These are phyloP conservation scores for Jackrogersella minutella DNA, from an alignment of 495 filamentous ascomycete species.

Conservation along the genomic window DNA sequence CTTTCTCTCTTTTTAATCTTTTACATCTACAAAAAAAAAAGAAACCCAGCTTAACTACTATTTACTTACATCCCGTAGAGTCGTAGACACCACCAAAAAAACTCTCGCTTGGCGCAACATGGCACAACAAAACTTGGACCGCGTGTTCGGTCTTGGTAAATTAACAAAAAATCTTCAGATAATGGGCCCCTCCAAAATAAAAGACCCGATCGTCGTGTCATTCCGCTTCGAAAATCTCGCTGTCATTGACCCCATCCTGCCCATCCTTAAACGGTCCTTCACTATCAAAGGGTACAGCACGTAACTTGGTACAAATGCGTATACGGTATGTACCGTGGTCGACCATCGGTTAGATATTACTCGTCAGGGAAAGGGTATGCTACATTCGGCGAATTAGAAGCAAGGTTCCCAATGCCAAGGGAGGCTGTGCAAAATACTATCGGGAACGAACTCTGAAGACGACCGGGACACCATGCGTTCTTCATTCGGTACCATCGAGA, in stretches of 20 bases:
- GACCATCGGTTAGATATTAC: constrained; percentile 31
- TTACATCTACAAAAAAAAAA: not conserved
- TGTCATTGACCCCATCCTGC: not conserved
- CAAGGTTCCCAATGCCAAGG: constrained; percentile 13
- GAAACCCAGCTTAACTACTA: too few relatives aligned
- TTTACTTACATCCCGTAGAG: too few relatives aligned
- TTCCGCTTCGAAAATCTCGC: constrained; percentile 11
- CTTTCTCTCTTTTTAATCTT: too few relatives aligned
- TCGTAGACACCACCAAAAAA: too few relatives aligned
- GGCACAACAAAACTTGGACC: constrained; percentile 29
- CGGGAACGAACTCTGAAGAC: not conserved
- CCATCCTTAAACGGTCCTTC: too few relatives aligned
- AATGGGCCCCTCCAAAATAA: constrained; percentile 15
- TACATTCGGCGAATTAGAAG: constrained; percentile 29
- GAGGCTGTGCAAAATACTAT: constrained; percentile 28
- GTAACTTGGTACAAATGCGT: constrained; percentile 8
- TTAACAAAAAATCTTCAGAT: constrained; percentile 7
- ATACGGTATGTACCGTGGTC: constrained; percentile 19
- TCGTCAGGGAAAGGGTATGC: constrained; percentile 23
- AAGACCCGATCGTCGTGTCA: constrained; percentile 20
- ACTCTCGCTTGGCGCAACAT: constrained; percentile 19
- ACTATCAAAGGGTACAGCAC: not conserved
- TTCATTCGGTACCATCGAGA: not conserved
- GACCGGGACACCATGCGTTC: too few relatives aligned
- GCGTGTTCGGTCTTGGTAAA: constrained; percentile 38